Evolutionary conservation across 106 monocot genomes (phyloP).

Genomic region (Allium cepa): DNA sequence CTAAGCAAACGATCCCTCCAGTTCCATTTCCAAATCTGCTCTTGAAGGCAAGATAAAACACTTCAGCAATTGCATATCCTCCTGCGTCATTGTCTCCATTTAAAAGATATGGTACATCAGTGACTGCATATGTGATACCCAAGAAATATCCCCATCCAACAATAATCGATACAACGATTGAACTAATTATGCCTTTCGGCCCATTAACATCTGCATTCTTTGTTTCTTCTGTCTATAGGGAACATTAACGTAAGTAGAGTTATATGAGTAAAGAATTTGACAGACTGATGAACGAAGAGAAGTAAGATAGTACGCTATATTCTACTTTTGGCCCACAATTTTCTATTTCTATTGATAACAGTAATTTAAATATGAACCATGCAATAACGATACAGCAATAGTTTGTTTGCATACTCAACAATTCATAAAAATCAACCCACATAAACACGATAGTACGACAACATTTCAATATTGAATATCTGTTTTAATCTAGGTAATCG

Average conservation of each 20-base stretch:
- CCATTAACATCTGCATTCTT: slow-evolving; percentile 77
- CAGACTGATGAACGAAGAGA: too few species aligned
- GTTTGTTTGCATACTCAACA: too few species aligned
- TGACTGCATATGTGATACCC: slow-evolving; percentile 84
- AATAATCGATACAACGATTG: slow-evolving; percentile 62
- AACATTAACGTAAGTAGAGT: background rate
- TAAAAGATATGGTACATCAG: slow-evolving; percentile 63
- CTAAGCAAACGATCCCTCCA: slow-evolving; percentile 84
- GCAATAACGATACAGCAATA: too few species aligned
- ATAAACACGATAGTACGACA: too few species aligned
- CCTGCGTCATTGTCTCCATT: slow-evolving; percentile 74
- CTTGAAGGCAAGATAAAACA: slow-evolving; percentile 82
- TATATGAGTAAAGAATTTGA: too few species aligned
- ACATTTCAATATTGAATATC: too few species aligned
- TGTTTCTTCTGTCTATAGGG: slow-evolving; percentile 74
- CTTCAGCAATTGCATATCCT: slow-evolving; percentile 87
- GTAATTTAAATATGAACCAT: too few species aligned
- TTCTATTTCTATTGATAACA: too few species aligned
- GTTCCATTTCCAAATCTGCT: slow-evolving; percentile 64
- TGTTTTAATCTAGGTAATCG: too few species aligned
- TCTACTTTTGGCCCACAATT: too few species aligned
- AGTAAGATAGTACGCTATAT: too few species aligned
- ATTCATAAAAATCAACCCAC: too few species aligned
- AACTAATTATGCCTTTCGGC: slow-evolving; percentile 76
- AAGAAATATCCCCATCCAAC: slow-evolving; percentile 84